Percentiles rank a stretch among this genome's conserved stretches.
Evolutionary conservation across 805 yeast species (phyloP).

Genomic region (Osmozyma mogii): DNA sequence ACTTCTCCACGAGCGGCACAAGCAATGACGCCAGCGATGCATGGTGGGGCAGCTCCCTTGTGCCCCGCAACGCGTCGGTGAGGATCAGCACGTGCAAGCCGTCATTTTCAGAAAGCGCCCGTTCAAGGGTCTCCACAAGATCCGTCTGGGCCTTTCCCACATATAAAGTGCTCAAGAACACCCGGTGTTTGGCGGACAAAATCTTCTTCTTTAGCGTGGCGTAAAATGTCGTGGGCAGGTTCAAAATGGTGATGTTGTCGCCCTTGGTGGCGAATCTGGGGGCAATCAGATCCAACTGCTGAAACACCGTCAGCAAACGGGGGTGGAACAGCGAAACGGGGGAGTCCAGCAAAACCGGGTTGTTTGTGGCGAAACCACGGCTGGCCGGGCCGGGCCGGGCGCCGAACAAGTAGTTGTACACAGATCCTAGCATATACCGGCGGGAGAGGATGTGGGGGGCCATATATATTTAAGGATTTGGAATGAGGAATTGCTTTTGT

Average conservation of each 20-base stretch:
- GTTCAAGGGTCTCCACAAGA: constrained; percentile 51
- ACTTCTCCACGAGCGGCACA: constrained; percentile 54
- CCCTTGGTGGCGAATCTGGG: constrained; percentile 57
- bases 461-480: not conserved
- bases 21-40: constrained; percentile 68
- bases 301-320: constrained; percentile 32
- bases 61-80: constrained; percentile 85
- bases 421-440: constrained; percentile 13
- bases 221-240: constrained; percentile 70
- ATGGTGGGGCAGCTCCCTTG: constrained; percentile 78
- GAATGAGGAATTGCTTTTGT: not conserved
- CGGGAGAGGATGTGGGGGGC: constrained; percentile 5
- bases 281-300: constrained; percentile 53
- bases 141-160: constrained; percentile 80
- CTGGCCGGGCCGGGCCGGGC: constrained; percentile 7
- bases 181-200: constrained; percentile 47
- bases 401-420: constrained; percentile 12
- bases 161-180: constrained; percentile 80
- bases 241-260: constrained; percentile 53
- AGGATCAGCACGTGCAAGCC: constrained; percentile 63
- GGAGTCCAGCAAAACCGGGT: constrained; percentile 14
- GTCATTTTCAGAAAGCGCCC: constrained; percentile 53
- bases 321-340: constrained; percentile 32
- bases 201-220: constrained; percentile 55
- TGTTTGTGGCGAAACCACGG: constrained; percentile 19